phyloP scores from a whole-genome alignment of 148 eudicot species.

The Chenopodium berlandieri region DNA sequence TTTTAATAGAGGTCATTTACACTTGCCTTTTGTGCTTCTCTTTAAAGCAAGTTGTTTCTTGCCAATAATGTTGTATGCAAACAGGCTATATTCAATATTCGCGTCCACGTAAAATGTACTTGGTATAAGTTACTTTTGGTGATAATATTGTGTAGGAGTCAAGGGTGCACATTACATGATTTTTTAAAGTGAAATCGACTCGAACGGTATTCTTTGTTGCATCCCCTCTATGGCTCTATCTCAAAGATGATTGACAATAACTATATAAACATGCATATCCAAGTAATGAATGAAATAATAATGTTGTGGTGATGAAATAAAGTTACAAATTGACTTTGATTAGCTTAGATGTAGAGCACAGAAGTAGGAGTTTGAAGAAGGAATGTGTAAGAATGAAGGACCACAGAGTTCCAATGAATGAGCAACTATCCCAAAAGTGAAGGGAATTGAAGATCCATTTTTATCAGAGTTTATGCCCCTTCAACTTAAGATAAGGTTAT shows the following conservation, averaged over 20 bases:
- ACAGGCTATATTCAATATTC: neutral
- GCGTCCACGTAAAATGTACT: neutral
- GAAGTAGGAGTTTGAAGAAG: neutral
- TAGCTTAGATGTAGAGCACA: neutral
- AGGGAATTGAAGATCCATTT: constrained; percentile 13
- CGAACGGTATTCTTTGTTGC: too few relatives aligned
- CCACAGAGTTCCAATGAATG: constrained; percentile 23
- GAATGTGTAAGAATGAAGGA: constrained; percentile 5
- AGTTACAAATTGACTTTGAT: neutral
- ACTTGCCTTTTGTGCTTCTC: constrained; percentile 9
- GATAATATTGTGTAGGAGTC: neutral
- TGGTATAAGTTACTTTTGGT: neutral
- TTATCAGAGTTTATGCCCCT: constrained; percentile 16
- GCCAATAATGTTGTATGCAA: constrained; percentile 15
- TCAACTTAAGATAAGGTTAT: constrained; percentile 25
- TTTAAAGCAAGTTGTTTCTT: constrained; percentile 10
- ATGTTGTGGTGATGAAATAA: neutral
- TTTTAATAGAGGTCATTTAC: constrained; percentile 16
- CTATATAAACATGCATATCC: neutral
- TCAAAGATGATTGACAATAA: too few relatives aligned
- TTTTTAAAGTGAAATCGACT: too few relatives aligned
- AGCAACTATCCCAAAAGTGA: constrained; percentile 12
- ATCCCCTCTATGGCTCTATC: too few relatives aligned
- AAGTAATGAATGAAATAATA: neutral
- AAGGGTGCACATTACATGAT: too few relatives aligned